Percentiles rank a stretch among this genome's conserved stretches.
These are phyloP conservation scores for Monocercomonoides exilis DNA, from an alignment of 78 protist species.

Conservation along the genomic window DNA sequence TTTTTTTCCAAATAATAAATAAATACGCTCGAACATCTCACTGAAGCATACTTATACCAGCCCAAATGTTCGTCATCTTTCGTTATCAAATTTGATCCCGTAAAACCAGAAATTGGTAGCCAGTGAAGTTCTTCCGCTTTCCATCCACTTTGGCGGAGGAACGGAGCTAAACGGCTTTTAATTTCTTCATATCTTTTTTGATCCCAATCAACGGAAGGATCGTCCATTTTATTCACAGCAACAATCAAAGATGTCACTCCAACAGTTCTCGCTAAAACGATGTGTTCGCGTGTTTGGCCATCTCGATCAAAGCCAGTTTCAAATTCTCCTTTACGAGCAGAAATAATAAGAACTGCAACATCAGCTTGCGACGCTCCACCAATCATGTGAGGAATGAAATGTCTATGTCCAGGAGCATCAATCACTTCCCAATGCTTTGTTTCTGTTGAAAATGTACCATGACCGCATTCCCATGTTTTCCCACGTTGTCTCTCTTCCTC, in stretches of 20 bases:
- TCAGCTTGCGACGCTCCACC: conserved; percentile 46
- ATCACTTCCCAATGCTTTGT: background rate
- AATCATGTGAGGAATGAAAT: conserved; percentile 35
- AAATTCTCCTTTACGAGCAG: conserved; percentile 36
- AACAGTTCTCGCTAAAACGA: conserved; percentile 13
- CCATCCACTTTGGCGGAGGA: conserved; percentile 14
- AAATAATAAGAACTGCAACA: conserved; percentile 26
- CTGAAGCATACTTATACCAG: conserved; percentile 35
- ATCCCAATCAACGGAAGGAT: background rate
- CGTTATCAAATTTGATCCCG: conserved; percentile 3
- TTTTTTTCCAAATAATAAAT: no score
- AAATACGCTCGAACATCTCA: no score
- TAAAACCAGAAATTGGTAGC: conserved; percentile 32
- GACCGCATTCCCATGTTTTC: conserved; percentile 33
- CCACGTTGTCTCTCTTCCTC: conserved; percentile 30
- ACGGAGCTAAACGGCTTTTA: background rate
- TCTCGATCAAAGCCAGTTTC: conserved; percentile 39
- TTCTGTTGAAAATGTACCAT: conserved; percentile 15
- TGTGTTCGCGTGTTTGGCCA: conserved; percentile 47
- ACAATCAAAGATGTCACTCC: conserved; percentile 18
- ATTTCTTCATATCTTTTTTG: conserved; percentile 28
- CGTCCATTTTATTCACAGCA: conserved; percentile 32
- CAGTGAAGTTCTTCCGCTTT: conserved; percentile 4
- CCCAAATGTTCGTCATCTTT: background rate
- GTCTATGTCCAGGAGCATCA: conserved; percentile 41